These are phyloP conservation scores for Protea cynaroides DNA, from an alignment of 164 flowering plant species.

Conservation along the genomic window DNA sequence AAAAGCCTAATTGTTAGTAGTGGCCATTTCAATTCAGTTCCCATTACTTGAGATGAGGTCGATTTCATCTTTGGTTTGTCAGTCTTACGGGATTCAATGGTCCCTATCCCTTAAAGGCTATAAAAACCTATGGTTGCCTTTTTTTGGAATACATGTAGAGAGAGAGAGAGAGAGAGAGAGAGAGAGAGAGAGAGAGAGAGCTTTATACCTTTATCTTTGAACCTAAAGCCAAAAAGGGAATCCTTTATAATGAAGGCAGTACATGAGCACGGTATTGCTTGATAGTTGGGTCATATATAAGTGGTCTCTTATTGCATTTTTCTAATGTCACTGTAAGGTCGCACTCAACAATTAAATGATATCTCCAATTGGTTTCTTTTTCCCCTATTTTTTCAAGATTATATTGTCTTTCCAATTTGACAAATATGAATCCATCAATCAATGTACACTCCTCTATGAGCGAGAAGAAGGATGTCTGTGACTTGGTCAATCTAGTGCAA, in stretches of 20 bases:
- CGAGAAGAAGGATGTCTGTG: background rate
- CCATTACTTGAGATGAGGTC: constrained; percentile 2
- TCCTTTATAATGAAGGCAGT: constrained; percentile 3
- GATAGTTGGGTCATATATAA: background rate
- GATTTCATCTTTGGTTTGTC: background rate
- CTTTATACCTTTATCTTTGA: constrained; percentile 8
- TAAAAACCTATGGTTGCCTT: constrained; percentile 1
- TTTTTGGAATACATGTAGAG: background rate
- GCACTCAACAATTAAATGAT: constrained; percentile 7
- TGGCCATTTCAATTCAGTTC: constrained; percentile 3
- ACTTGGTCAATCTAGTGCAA: background rate
- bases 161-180: constrained; percentile 3
- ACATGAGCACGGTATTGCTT: constrained; percentile 2
- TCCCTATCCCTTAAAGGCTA: background rate
- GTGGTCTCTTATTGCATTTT: constrained; percentile 3
- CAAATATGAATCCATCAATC: constrained; percentile 2
- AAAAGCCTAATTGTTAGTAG: background rate
- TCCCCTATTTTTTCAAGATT: background rate
- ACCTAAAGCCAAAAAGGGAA: constrained; percentile 8
- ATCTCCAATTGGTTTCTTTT: background rate
- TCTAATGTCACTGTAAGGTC: background rate
- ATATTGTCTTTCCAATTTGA: constrained; percentile 9
- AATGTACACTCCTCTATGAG: background rate
- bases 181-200: constrained; percentile 6
- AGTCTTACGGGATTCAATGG: background rate